phyloP scores from a whole-genome alignment of 129 eudicot species.

The Smallanthus sonchifolius region DNA sequence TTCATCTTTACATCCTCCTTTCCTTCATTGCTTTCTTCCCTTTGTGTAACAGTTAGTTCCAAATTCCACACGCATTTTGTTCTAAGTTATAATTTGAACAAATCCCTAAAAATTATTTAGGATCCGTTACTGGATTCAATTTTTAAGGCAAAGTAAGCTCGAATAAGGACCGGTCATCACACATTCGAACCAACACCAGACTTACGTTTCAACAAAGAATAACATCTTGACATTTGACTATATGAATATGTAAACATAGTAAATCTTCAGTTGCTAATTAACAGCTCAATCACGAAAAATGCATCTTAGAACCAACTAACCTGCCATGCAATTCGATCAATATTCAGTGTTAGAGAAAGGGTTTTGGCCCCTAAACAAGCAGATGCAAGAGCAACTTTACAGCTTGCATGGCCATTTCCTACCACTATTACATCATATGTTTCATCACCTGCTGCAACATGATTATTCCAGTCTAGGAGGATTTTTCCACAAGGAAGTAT shows the following conservation, averaged over 20 bases:
- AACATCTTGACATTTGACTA: not conserved
- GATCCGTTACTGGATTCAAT: not conserved
- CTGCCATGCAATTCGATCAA: slow-evolving; percentile 99
- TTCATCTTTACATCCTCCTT: not conserved
- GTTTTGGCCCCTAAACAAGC: slow-evolving; percentile 94
- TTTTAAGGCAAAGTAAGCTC: not conserved
- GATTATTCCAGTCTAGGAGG: slow-evolving; percentile 30
- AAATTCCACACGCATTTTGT: not conserved
- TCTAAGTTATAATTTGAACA: slow-evolving; percentile 4
- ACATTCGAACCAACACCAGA: not conserved
- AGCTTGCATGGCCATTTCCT: slow-evolving; percentile 99
- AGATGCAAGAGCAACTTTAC: slow-evolving; percentile 99
- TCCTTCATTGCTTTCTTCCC: not conserved
- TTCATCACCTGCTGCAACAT: slow-evolving; percentile 47
- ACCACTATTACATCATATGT: slow-evolving; percentile 88
- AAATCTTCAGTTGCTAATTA: slow-evolving; percentile 10
- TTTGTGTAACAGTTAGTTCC: not conserved
- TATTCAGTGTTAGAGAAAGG: slow-evolving; percentile 88
- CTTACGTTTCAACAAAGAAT: not conserved
- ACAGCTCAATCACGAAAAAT: not conserved
- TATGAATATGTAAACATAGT: not conserved
- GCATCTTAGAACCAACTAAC: slow-evolving; percentile 34
- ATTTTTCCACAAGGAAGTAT: too few relatives aligned
- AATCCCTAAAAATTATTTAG: not conserved
- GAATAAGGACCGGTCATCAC: not conserved